Conservation (phyloP, 345 rosid genomes). For the Rhodomyrtus tomentosa region DNA sequence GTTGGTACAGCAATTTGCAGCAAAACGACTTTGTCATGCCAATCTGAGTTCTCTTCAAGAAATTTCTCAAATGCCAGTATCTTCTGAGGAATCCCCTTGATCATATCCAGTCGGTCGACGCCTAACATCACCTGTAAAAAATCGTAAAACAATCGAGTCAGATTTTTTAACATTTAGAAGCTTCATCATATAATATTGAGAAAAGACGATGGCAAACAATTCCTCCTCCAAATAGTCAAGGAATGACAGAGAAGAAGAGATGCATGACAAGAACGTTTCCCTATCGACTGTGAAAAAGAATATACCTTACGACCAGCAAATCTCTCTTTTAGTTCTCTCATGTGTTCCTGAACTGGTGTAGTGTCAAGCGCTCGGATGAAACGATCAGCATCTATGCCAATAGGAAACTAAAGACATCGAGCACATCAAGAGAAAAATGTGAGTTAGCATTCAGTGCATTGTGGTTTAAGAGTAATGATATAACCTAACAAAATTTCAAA, state of each 20-base stretch:
- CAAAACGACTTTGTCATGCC: conserved; percentile 97
- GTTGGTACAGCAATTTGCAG: conserved; percentile 99
- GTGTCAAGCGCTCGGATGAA: conserved; percentile 74
- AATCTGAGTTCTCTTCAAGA: conserved; percentile 87
- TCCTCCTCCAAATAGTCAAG: neutral
- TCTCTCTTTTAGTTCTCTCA: conserved; percentile 76
- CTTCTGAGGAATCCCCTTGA: conserved; percentile 99
- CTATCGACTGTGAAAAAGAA: neutral
- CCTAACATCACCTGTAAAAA: conserved; percentile 87
- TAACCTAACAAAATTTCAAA: neutral
- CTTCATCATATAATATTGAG: neutral
- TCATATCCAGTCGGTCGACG: conserved; percentile 99
- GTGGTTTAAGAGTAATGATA: neutral
- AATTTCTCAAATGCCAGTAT: conserved; percentile 97
- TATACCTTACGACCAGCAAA: conserved; percentile 91
- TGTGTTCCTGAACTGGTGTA: conserved; percentile 54
- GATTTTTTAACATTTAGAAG: neutral
- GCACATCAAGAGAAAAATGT: conserved; percentile 2
- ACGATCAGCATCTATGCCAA: conserved; percentile 90
- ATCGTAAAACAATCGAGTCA: neutral
- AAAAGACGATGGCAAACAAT: neutral
- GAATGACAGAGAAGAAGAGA: neutral
- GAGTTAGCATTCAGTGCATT: neutral
- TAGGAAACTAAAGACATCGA: conserved; percentile 65
- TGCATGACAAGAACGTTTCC: neutral